These are phyloP conservation scores for Alternaria ventricosa DNA, from an alignment of 2,329 filamentous ascomycete genomes.

Conservation along the genomic window DNA sequence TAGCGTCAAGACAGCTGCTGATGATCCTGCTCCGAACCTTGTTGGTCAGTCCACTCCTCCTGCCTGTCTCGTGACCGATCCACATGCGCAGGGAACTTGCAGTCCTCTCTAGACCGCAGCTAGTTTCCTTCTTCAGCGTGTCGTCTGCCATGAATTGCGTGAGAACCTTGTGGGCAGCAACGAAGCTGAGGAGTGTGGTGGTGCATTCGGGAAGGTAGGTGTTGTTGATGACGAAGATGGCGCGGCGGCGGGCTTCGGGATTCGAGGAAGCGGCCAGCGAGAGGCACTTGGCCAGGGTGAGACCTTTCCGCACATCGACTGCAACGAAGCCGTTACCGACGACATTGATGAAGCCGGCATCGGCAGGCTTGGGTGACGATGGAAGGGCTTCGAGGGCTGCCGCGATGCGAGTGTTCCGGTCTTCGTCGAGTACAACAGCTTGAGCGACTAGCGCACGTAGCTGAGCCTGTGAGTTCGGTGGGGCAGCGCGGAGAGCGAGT, in stretches of 20 bases:
- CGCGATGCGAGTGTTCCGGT: slow-evolving; percentile 59
- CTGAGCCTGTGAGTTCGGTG: slow-evolving; percentile 75
- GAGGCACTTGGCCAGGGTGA: slow-evolving; percentile 66
- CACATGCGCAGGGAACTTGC: slow-evolving; percentile 54
- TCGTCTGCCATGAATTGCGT: slow-evolving; percentile 45
- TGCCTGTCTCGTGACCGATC: slow-evolving; percentile 54
- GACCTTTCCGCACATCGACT: slow-evolving; percentile 63
- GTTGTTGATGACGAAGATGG: slow-evolving; percentile 49
- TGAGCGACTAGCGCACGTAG: slow-evolving; percentile 65
- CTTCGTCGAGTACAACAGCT: slow-evolving; percentile 63
- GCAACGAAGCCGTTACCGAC: slow-evolving; percentile 64
- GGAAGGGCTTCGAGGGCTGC: slow-evolving; percentile 61
- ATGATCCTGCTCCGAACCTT: slow-evolving; percentile 50
- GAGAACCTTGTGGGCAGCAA: slow-evolving; percentile 53
- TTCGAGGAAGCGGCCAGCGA: slow-evolving; percentile 54
- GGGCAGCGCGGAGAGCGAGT: slow-evolving; percentile 75
- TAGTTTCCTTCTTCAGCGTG: slow-evolving; percentile 39
- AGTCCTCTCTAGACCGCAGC: slow-evolving; percentile 52
- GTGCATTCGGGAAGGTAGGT: slow-evolving; percentile 48
- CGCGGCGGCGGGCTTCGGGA: slow-evolving; percentile 45
- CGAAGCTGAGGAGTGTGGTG: slow-evolving; percentile 55
- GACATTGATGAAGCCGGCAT: slow-evolving; percentile 50
- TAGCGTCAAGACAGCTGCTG: slow-evolving; percentile 50
- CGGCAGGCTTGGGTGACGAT: slow-evolving; percentile 46
- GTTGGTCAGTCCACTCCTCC: slow-evolving; percentile 48